Evolutionary conservation across 352 stramenopile species (phyloP).

Genomic region (Globisporangium canariense): DNA sequence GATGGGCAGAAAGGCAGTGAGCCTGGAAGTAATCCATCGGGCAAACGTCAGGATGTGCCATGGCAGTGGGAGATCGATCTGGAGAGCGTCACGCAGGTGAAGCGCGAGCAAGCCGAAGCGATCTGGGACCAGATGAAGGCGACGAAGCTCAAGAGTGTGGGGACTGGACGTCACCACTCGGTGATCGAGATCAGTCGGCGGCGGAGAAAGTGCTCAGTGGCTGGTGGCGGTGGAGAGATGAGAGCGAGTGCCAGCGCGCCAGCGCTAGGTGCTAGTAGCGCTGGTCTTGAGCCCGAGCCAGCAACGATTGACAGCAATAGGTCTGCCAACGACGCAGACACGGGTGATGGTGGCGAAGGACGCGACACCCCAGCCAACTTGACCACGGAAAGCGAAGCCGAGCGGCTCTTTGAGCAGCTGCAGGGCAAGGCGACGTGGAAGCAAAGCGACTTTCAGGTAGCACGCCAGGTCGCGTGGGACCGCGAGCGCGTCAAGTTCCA

Average conservation of each 20-base stretch:
- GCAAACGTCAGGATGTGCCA: not conserved
- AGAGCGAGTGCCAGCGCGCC: conserved; percentile 25
- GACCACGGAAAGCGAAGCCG: conserved; percentile 17
- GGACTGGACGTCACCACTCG: conserved; percentile 20
- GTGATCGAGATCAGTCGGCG: conserved; percentile 20
- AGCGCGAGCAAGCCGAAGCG: conserved; percentile 44
- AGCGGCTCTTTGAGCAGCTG: conserved; percentile 65
- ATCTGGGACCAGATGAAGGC: conserved; percentile 63
- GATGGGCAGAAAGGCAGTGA: not conserved
- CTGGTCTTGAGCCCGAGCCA: not conserved
- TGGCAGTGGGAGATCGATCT: conserved; percentile 61
- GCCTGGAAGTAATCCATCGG: not conserved
- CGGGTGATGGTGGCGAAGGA: not conserved
- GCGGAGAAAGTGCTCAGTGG: conserved; percentile 12
- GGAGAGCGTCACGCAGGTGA: conserved; percentile 26
- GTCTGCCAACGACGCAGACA: not conserved
- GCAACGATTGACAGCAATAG: not conserved
- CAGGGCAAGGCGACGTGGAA: conserved; percentile 69
- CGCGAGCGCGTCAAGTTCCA: conserved; percentile 67
- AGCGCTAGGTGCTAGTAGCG: conserved; percentile 3
- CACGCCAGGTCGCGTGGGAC: conserved; percentile 60
- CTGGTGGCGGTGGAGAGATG: conserved; percentile 5
- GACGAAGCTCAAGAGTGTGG: conserved; percentile 34
- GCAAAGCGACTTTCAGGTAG: conserved; percentile 67
- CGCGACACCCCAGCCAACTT: not conserved